Evolutionary conservation across 441 rosid genomes (phyloP).

Genomic region (Lepidium campestre): DNA sequence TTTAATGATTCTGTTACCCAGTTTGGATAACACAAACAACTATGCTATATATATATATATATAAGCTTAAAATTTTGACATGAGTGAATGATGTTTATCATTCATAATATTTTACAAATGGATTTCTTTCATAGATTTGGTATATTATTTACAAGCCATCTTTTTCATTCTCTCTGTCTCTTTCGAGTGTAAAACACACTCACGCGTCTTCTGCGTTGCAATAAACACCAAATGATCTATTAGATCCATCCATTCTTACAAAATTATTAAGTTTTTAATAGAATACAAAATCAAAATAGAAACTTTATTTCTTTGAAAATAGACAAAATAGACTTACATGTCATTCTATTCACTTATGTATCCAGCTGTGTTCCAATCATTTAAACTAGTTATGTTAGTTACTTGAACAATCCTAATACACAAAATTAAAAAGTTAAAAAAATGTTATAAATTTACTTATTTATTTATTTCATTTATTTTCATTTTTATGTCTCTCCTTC

Average conservation of each 20-base stretch:
- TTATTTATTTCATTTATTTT: no score
- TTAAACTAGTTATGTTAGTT: background rate
- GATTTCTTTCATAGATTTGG: background rate
- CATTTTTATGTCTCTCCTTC: no score
- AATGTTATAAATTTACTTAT: no score
- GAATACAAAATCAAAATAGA: background rate
- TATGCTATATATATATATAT: no score
- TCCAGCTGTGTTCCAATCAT: constrained; percentile 6
- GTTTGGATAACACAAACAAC: no score
- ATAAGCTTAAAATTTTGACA: background rate
- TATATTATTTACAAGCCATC: background rate
- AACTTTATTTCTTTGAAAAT: background rate
- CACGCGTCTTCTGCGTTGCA: background rate
- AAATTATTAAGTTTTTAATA: no score
- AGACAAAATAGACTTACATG: background rate
- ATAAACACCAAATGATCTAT: background rate
- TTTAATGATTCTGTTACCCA: background rate
- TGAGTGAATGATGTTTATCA: background rate
- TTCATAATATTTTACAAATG: background rate
- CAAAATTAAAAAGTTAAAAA: no score
- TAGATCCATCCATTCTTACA: background rate
- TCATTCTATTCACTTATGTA: background rate
- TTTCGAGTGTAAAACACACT: background rate
- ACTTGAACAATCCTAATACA: no score
- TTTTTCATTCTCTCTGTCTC: background rate